Conservation (phyloP, 441 rosid species). For the Adansonia grandidieri region DNA sequence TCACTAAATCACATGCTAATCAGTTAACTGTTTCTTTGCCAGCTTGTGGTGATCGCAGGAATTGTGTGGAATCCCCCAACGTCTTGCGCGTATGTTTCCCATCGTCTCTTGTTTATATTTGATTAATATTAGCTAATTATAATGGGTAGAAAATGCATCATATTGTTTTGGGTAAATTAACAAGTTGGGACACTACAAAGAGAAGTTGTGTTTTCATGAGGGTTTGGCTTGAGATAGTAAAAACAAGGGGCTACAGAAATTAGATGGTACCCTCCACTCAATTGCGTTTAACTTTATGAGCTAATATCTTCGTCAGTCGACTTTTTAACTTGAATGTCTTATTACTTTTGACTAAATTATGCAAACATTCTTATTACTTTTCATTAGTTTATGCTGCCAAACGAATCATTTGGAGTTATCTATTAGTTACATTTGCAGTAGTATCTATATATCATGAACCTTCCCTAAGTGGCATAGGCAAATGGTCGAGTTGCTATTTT, state of each 20-base stretch:
- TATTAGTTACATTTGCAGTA: conserved; percentile 19
- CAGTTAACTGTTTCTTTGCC: conserved; percentile 24
- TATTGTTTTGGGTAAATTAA: not conserved
- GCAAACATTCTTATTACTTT: not conserved
- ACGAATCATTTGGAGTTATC: conserved; percentile 21
- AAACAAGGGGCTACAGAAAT: conserved; percentile 11
- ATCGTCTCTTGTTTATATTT: conserved; percentile 18
- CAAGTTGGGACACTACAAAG: not conserved
- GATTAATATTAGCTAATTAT: not conserved
- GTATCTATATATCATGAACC: not conserved
- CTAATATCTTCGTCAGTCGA: conserved; percentile 22
- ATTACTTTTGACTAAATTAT: conserved; percentile 13
- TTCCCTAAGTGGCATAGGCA: conserved; percentile 34
- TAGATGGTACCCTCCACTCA: conserved; percentile 16
- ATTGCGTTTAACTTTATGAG: conserved; percentile 2
- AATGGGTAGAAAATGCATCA: conserved; percentile 16
- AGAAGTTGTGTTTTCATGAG: not conserved
- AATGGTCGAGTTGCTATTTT: conserved; percentile 27
- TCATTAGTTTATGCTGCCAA: conserved; percentile 19
- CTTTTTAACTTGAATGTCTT: conserved; percentile 24
- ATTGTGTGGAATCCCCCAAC: conserved; percentile 96
- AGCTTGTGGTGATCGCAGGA: conserved; percentile 98
- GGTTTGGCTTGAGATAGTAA: conserved; percentile 16
- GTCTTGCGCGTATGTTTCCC: conserved; percentile 86
- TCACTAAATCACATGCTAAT: not conserved